Evolutionary conservation across 1,139 yeast species (phyloP).

Genomic region (Hansenula sp.): DNA sequence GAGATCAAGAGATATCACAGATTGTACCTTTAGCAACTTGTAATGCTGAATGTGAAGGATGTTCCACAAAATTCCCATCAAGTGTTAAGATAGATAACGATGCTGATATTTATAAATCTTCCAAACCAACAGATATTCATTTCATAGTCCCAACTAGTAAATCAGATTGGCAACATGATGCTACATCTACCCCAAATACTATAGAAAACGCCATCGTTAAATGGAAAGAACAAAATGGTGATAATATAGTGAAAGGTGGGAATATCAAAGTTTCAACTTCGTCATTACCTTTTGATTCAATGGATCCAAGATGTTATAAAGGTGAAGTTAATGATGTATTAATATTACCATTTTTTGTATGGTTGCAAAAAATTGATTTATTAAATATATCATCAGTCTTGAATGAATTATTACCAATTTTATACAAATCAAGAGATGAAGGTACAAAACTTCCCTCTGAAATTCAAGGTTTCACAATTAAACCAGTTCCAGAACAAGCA

Average conservation of each 20-base stretch:
- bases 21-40: constrained; percentile 42
- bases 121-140: constrained; percentile 67
- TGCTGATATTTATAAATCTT: constrained; percentile 60
- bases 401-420: constrained; percentile 37
- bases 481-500: constrained; percentile 41
- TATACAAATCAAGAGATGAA: constrained; percentile 25
- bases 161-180: constrained; percentile 80
- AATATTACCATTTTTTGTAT: constrained; percentile 74
- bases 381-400: constrained; percentile 43
- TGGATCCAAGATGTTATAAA: constrained; percentile 37
- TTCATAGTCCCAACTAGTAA: constrained; percentile 79
- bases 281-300: constrained; percentile 41
- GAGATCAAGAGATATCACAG: constrained; percentile 27
- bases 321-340: constrained; percentile 53
- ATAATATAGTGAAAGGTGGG: constrained; percentile 24
- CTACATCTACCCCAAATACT: constrained; percentile 48
- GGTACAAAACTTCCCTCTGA: constrained; percentile 13
- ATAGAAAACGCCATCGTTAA: constrained; percentile 44
- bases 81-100: constrained; percentile 51
- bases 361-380: constrained; percentile 51
- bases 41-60: constrained; percentile 44
- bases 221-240: constrained; percentile 37
- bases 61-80: constrained; percentile 50
- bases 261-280: constrained; percentile 49
- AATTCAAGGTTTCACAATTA: constrained; percentile 24